Conservation (phyloP, 73 alveolate genomes). For the Paraurostyla sp. region DNA sequence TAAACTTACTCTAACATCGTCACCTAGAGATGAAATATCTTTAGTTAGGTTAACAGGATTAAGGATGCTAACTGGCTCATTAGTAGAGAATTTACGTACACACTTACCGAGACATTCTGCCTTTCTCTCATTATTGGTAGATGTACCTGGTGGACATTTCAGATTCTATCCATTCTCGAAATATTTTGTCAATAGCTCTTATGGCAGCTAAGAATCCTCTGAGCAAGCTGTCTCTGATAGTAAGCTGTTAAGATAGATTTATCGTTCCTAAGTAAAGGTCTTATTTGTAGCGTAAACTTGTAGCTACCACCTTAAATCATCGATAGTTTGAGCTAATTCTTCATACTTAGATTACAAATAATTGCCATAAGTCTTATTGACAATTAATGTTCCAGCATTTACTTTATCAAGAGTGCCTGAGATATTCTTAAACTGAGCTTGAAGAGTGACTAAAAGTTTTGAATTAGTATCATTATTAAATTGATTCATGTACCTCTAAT, state of each 20-base stretch:
- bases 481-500: not conserved
- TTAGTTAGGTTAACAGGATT: constrained; percentile 1
- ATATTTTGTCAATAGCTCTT: constrained; percentile 58
- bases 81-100: not conserved
- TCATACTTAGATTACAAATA: not conserved
- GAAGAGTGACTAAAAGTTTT: too few species aligned
- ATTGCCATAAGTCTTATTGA: not conserved
- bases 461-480: not conserved
- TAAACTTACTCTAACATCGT: constrained; percentile 21
- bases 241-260: not conserved
- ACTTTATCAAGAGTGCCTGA: not conserved
- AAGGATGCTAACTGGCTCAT: constrained; percentile 21
- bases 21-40: constrained; percentile 1
- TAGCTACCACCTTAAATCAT: constrained; percentile 4
- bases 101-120: constrained; percentile 82
- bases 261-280: not conserved
- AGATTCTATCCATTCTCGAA: constrained; percentile 67
- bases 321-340: not conserved
- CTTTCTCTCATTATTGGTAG: constrained; percentile 53
- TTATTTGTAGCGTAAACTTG: not conserved
- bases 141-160: constrained; percentile 86
- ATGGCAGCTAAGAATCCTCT: constrained; percentile 68
- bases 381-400: not conserved
- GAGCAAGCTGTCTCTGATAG: constrained; percentile 45
- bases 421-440: not conserved